Evolutionary conservation across 225 moss, liverwort and hornwort genomes (phyloP), one percentile per base, ranked within the genome.

Genomic region (Takakia lepidozioides): DNA sequence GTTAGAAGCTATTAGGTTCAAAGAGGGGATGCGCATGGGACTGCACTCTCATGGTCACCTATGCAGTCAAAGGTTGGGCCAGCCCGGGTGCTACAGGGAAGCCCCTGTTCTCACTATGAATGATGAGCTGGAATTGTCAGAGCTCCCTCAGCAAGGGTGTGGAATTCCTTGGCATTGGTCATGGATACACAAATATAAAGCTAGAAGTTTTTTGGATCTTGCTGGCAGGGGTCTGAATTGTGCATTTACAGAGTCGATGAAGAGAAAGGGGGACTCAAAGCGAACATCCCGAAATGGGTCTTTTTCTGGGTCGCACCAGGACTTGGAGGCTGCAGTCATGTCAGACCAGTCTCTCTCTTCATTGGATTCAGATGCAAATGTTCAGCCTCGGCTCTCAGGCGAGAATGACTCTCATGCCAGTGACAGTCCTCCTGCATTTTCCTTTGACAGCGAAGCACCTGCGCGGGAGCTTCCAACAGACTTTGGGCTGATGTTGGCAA

Each of bases 81-180:
- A 59, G 20, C 11, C 22, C 10, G 8, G 19, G 46, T 57, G 52
- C 27, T 64, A 44, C 43, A 67, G 56, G 48, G 71, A 66, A 55
- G 63, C 55, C 34, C 71, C 76, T 3, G 27, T 71, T 0, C 66
- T 62, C 23, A 59, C 66, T 17, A 76, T 78, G 68, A 66, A 73
- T 13, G 86, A 83, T 44, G 87, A 87, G 55, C 79, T 92, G 43
- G 87, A 92, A 36, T 79, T 85, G 32, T 80, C 87, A 22, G 83
- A 91, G 25, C 66, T 86, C n/a, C 83, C 81, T 10, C 76, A 77
- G 15, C 75, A 91, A 29, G 91, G 84, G 4, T 92, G 92, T 51
- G 80, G 83, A 24, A 65, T 81, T 19, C 70, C 80, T 1, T 92
- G 86, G 84, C 71, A 87, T 37, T 76, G 69, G 81, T 70, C 78